Base-by-base conservation (phyloP, 2,329 filamentous ascomycete genomes). In the Periconia sp. region DNA sequence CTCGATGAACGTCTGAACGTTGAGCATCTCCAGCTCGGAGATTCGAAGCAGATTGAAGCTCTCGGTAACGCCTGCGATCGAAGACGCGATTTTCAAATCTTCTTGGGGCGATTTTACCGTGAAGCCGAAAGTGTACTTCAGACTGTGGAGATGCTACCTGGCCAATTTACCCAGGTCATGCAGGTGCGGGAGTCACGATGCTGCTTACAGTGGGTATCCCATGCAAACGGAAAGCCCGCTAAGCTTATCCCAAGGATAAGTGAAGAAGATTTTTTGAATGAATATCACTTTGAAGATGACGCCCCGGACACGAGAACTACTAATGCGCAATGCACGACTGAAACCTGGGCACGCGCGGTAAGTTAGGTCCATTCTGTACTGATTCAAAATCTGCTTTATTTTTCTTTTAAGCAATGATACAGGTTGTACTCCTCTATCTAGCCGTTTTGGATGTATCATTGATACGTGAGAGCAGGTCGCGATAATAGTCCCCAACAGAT, bases 241-340 rank as follows among this genome's bases (percentile, higher is more conserved):
- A 44, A 17, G 13, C 17, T 50, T 18, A 14, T n/a, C 10, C 48
- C 48, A 18, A 14, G 13, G n/a, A n/a, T 50, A 3, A 50, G 6
- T 15, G 48, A 44, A 20, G 23, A 14, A 6, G 48, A 50, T 44
- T 23, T 50, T 9, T n/a, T 50, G 11, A 23, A 50, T 33, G 19
- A 50, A 20, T 44, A 37, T 15, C 44, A 44, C 40, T 50, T 50
- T 31, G 48, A 50, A 23, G 41, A 45, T 42, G 20, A 27, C 17
- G 15, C 33, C 13, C 3, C 48, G 15, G 48, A 50, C 20, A 30
- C 15, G 8, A 8, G 17, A n/a, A 19, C n/a, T 18, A 19, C 14
- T 20, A n/a, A 14, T 14, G 19, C 6, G 15, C n/a, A 19, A n/a
- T 20, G 5, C 13, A 19, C 6, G n/a, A 14, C 14, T 6, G 41